Evolutionary conservation across 2,329 filamentous ascomycete species (phyloP).

Genomic region (Tolypocladium inflatum): DNA sequence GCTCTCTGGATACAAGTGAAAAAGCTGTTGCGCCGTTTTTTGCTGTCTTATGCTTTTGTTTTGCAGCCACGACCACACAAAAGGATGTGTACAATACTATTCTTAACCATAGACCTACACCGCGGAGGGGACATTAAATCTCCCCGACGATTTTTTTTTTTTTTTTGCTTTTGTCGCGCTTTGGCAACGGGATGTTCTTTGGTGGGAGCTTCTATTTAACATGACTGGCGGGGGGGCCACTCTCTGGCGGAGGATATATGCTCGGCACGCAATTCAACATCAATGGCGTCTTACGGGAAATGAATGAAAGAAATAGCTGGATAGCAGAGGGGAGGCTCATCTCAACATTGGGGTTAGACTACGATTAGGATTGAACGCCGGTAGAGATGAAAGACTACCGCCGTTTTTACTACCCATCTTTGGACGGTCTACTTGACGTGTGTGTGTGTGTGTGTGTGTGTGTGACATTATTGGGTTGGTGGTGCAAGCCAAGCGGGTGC

Average conservation of each 20-base stretch:
- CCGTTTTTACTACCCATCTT: not conserved
- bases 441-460: not conserved
- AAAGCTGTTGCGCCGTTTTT: not conserved
- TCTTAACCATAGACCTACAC: not conserved
- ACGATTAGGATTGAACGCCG: not conserved
- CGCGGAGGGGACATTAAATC: not conserved
- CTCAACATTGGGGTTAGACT: slow-evolving; percentile 12
- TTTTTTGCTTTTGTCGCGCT: not conserved
- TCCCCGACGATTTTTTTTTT: not conserved
- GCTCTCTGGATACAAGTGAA: not conserved
- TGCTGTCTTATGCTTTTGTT: not conserved
- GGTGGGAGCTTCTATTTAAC: slow-evolving; percentile 1
- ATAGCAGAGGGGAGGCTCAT: slow-evolving; percentile 2
- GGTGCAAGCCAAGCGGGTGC: not conserved
- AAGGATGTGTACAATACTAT: not conserved
- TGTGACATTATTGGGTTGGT: not conserved
- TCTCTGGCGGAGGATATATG: not conserved
- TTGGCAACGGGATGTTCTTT: not conserved
- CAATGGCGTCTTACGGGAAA: slow-evolving; percentile 5
- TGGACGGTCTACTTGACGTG: not conserved
- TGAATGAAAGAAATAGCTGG: not conserved
- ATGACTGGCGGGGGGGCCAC: not conserved
- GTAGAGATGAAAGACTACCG: not conserved
- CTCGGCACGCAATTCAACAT: slow-evolving; percentile 11
- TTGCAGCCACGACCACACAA: not conserved